phyloP scores from a whole-genome alignment of 495 filamentous ascomycete genomes.

The Aspergillus taichungensis region DNA sequence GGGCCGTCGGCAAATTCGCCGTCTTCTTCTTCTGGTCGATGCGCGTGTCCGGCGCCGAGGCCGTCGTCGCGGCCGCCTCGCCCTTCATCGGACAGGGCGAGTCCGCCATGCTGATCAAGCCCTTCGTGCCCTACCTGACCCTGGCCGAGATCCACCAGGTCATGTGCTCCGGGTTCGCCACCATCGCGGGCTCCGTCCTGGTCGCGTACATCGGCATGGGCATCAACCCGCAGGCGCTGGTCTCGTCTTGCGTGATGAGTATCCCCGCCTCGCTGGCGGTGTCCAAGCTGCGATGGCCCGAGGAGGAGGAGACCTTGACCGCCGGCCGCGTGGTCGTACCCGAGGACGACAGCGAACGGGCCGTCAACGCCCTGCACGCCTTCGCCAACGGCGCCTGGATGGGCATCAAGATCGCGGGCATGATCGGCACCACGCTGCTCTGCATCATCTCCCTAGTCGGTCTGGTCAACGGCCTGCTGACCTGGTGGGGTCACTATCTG shows the following conservation, averaged over 20 bases:
- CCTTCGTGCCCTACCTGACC: conserved; percentile 76
- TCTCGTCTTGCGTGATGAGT: conserved; percentile 83
- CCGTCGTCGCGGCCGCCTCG: conserved; percentile 86
- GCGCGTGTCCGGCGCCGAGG: conserved; percentile 85
- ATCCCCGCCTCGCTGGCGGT: conserved; percentile 82
- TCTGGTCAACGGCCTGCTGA: conserved; percentile 67
- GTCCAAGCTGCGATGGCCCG: conserved; percentile 81
- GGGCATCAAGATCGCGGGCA: conserved; percentile 79
- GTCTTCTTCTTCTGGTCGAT: conserved; percentile 86
- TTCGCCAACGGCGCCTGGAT: conserved; percentile 85
- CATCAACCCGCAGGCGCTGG: conserved; percentile 73
- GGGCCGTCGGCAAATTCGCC: conserved; percentile 79
- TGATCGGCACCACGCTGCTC: conserved; percentile 69
- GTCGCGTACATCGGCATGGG: conserved; percentile 75
- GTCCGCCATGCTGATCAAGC: conserved; percentile 83
- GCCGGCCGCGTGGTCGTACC: conserved; percentile 72
- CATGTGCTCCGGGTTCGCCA: conserved; percentile 71
- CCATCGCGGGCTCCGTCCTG: conserved; percentile 64
- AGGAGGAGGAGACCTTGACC: conserved; percentile 76
- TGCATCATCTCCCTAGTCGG: conserved; percentile 78
- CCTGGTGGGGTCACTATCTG: conserved; percentile 83
- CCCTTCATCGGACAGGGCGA: conserved; percentile 94
- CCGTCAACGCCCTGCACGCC: conserved; percentile 75
- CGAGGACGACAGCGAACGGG: conserved; percentile 53
- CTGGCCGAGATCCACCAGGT: conserved; percentile 81